Percentiles rank a stretch among this genome's conserved stretches.
These are phyloP conservation scores for Nicotiana obtusifolia DNA, from an alignment of 257 asterid species.

Conservation along the genomic window DNA sequence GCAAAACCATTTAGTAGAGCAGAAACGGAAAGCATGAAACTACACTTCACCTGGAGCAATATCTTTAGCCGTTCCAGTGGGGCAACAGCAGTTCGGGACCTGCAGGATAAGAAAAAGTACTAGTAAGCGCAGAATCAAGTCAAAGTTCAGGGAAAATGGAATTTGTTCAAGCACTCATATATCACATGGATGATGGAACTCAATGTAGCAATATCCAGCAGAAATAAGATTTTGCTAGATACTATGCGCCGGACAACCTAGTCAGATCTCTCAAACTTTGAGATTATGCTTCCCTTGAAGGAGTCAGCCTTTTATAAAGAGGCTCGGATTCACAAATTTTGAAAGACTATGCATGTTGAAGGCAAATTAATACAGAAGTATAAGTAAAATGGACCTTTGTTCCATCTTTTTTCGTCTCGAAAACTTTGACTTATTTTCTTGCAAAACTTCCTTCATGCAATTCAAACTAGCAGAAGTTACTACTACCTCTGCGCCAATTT, in stretches of 20 bases:
- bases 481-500: background rate
- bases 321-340: background rate
- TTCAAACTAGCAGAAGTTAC: background rate
- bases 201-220: background rate
- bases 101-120: conserved; percentile 27
- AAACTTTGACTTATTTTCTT: background rate
- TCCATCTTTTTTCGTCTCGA: background rate
- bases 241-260: background rate
- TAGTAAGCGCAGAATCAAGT: background rate
- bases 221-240: background rate
- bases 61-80: conserved; percentile 97
- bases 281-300: background rate
- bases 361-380: background rate
- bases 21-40: background rate
- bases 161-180: background rate
- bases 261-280: background rate
- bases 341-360: background rate
- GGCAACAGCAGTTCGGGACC: conserved; percentile 98
- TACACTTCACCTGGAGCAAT: conserved; percentile 67
- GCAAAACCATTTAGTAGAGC: background rate
- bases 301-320: background rate
- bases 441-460: background rate
- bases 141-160: background rate
- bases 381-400: background rate
- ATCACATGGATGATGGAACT: background rate